Conservation (phyloP, 306 rosid genomes). For the Quercus gilva region DNA sequence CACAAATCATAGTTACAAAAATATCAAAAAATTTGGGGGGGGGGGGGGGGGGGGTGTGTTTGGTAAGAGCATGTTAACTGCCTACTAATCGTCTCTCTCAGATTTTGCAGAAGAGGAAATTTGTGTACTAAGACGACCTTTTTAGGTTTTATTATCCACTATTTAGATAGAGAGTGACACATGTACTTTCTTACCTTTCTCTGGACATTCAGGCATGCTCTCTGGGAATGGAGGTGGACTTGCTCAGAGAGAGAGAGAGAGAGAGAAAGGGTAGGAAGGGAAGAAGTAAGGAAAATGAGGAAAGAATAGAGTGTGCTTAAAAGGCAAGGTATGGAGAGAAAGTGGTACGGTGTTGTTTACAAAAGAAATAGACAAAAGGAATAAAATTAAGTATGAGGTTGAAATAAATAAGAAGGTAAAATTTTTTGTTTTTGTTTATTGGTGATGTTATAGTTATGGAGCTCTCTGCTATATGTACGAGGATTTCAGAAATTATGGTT, state of each 20-base stretch:
- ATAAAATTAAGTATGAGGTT: background rate
- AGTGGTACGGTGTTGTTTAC: constrained; percentile 43
- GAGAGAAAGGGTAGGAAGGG: constrained; percentile 17
- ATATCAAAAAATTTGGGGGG: background rate
- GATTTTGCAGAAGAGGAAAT: no score
- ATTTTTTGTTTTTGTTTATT: constrained; percentile 20
- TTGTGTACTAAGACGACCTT: no score
- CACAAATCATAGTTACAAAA: background rate
- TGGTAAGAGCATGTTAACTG: no score
- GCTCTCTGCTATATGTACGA: constrained; percentile 31
- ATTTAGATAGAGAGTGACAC: constrained; percentile 5
- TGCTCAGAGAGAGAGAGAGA: constrained; percentile 32
- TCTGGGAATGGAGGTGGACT: constrained; percentile 40
- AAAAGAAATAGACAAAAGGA: constrained; percentile 23
- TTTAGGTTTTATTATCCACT: background rate
- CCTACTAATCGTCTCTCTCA: no score
- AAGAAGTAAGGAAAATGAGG: constrained; percentile 40
- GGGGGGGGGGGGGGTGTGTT: no score
- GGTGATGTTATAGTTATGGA: constrained; percentile 22
- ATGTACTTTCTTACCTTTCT: constrained; percentile 65
- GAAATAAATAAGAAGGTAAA: constrained; percentile 10
- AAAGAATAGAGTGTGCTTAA: constrained; percentile 56
- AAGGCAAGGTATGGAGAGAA: constrained; percentile 67
- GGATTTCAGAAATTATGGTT: constrained; percentile 30
- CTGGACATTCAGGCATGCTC: constrained; percentile 99